These are phyloP conservation scores for Eucalyptus erythrocorys DNA, from an alignment of 345 rosid species.

Conservation along the genomic window DNA sequence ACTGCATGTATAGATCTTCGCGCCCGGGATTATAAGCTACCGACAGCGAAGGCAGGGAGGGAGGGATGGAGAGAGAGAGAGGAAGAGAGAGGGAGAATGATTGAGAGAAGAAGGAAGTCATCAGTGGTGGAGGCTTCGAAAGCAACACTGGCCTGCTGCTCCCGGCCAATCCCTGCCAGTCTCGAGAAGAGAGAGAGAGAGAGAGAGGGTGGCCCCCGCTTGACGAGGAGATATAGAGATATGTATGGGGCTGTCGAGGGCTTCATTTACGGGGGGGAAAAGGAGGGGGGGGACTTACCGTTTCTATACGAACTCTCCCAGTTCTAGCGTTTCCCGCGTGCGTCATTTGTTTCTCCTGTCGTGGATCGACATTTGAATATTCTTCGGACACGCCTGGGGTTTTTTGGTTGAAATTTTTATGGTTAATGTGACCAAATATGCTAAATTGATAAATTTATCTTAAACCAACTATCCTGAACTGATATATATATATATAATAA, in stretches of 20 bases:
- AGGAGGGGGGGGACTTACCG: neutral
- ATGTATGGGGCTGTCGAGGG: neutral
- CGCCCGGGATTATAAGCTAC: neutral
- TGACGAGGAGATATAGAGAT: neutral
- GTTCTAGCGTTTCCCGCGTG: neutral
- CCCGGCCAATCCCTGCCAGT: neutral
- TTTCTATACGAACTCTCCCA: neutral
- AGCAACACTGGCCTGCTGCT: neutral
- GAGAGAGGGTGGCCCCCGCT: neutral
- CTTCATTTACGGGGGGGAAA: too few relatives aligned
- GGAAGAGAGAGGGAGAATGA: neutral
- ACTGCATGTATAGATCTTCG: neutral
- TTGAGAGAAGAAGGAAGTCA: neutral
- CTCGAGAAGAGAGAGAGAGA: neutral
- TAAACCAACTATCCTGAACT: too few relatives aligned
- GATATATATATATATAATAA: too few relatives aligned
- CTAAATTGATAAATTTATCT: neutral
- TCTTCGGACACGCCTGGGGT: neutral
- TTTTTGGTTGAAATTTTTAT: neutral
- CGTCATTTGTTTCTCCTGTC: neutral
- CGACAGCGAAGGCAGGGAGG: neutral
- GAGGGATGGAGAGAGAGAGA: neutral
- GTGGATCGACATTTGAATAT: neutral
- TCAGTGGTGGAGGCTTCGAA: neutral
- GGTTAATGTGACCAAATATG: neutral